These are phyloP conservation scores for Diaporthe sp. DNA, from an alignment of 2,329 filamentous ascomycete species.

Conservation along the genomic window DNA sequence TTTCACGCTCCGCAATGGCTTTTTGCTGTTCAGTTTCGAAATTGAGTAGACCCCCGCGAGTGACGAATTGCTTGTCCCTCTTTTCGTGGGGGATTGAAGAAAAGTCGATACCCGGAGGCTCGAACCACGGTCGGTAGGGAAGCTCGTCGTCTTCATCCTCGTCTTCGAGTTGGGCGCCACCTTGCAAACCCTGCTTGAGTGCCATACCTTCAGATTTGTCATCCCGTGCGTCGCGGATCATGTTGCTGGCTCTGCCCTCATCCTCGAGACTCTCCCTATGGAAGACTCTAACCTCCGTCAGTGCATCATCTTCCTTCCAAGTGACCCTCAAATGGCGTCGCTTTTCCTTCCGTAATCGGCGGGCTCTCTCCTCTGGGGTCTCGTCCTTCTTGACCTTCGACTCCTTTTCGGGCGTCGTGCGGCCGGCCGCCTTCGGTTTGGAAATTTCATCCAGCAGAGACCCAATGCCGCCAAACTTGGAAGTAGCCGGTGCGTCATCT, in stretches of 20 bases:
- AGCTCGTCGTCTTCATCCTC: conserved; percentile 66
- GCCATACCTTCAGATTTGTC: conserved; percentile 80
- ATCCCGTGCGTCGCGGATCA: conserved; percentile 78
- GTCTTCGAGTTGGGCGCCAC: conserved; percentile 48
- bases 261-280: conserved; percentile 79
- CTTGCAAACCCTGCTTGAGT: conserved; percentile 64
- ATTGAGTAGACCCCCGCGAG: conserved; percentile 61
- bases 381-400: conserved; percentile 52
- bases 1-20: conserved; percentile 66
- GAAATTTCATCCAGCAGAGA: conserved; percentile 63
- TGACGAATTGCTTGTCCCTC: conserved; percentile 61
- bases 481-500: conserved; percentile 41
- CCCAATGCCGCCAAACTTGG: conserved; percentile 52
- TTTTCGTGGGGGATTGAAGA: conserved; percentile 56
- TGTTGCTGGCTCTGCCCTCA: conserved; percentile 72
- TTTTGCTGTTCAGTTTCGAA: conserved; percentile 67
- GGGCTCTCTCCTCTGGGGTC: conserved; percentile 74
- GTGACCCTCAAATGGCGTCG: conserved; percentile 76
- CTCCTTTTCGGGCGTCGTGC: conserved; percentile 35
- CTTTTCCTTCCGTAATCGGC: conserved; percentile 77
- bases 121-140: conserved; percentile 63
- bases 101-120: conserved; percentile 60
- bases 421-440: conserved; percentile 53
- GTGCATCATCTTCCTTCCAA: conserved; percentile 74
- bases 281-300: conserved; percentile 76